A percentile compares a stretch with the other conserved stretches of the same genome.
Evolutionary conservation across 2,329 filamentous ascomycete species (phyloP).

Genomic region (Calonectria multiphialidica): DNA sequence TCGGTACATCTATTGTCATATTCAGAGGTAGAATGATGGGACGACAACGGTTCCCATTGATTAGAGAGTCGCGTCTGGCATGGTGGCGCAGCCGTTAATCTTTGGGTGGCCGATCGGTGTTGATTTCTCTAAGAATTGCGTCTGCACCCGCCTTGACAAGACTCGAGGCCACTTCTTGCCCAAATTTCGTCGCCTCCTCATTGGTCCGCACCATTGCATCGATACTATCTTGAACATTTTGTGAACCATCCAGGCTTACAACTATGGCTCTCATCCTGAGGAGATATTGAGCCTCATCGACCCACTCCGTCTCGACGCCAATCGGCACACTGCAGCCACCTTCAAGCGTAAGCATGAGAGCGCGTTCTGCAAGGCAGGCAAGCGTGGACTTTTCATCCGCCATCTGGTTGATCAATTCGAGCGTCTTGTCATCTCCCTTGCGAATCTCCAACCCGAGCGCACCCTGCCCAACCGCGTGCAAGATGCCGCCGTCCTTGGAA

Average conservation of each 20-base stretch:
- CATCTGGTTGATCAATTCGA: conserved; percentile 72
- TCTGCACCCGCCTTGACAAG: background rate
- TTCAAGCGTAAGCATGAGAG: conserved; percentile 87
- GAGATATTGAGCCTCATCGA: conserved; percentile 65
- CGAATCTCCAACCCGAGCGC: conserved; percentile 89
- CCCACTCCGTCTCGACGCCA: conserved; percentile 86
- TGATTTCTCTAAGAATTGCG: background rate
- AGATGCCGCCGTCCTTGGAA: conserved; percentile 76
- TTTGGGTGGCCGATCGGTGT: background rate
- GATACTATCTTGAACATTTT: background rate
- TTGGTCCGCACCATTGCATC: background rate
- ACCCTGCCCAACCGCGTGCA: conserved; percentile 95
- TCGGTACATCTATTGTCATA: too few species aligned
- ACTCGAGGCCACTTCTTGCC: background rate
- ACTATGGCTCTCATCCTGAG: conserved; percentile 78
- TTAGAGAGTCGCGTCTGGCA: too few species aligned
- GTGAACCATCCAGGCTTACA: conserved; percentile 54
- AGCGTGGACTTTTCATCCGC: conserved; percentile 75
- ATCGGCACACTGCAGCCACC: conserved; percentile 98
- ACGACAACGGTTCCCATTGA: too few species aligned
- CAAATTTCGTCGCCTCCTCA: background rate
- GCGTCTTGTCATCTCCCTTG: conserved; percentile 73
- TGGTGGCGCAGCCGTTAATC: background rate
- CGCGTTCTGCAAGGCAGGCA: conserved; percentile 83
- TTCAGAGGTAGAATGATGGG: too few species aligned